These are phyloP conservation scores for Amesomyces nigricolor DNA, from an alignment of 2,329 filamentous ascomycete genomes.

Conservation along the genomic window DNA sequence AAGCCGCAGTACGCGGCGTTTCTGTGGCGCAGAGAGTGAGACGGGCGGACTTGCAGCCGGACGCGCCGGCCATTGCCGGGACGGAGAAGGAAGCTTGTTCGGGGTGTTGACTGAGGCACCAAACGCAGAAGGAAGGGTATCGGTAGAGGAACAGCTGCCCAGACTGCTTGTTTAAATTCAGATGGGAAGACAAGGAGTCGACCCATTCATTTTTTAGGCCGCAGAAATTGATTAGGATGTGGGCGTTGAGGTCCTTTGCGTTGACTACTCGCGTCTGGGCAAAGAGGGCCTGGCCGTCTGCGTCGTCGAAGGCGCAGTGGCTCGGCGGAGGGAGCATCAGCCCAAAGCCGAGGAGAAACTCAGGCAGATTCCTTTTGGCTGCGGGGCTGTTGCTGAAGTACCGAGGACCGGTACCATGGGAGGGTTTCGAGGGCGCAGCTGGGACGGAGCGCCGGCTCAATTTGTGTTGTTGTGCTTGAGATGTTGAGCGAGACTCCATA, in stretches of 20 bases:
- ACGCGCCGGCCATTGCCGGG: too few relatives aligned
- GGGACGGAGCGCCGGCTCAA: neutral
- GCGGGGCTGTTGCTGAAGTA: constrained; percentile 1
- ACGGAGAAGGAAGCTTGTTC: too few relatives aligned
- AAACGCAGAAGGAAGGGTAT: neutral
- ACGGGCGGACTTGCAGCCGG: too few relatives aligned
- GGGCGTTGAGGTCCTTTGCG: neutral
- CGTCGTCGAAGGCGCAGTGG: neutral
- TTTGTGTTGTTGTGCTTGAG: too few relatives aligned
- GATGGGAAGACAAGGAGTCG: neutral
- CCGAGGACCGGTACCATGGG: constrained; percentile 3
- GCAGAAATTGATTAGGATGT: neutral
- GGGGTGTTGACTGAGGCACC: neutral
- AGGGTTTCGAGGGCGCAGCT: neutral
- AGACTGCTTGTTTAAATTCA: neutral
- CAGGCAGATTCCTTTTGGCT: neutral
- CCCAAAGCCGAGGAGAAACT: neutral
- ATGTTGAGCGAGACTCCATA: too few relatives aligned
- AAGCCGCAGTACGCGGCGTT: too few relatives aligned
- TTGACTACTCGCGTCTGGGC: neutral
- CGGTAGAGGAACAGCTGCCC: neutral
- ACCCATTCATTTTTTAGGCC: neutral
- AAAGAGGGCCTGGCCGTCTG: neutral
- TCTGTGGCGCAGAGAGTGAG: too few relatives aligned
- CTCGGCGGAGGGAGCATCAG: neutral